Conservation (phyloP, 164 flowering plant species). For the Warburgia ugandensis region DNA sequence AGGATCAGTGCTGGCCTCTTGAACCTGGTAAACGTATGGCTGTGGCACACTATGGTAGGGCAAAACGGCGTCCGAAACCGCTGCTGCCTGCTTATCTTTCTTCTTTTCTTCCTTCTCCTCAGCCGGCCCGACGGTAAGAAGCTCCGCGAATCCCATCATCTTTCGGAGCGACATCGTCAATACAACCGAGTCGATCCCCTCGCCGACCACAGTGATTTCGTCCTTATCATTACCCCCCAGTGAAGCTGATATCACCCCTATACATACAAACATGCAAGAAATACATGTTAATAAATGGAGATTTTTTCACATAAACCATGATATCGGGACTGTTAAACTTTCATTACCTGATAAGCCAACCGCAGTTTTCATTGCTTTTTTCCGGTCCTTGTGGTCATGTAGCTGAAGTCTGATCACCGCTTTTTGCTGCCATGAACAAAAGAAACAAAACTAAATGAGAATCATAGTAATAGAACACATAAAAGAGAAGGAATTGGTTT, state of each 20-base stretch:
- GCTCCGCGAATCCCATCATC: slow-evolving; percentile 5
- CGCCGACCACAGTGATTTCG: slow-evolving; percentile 1
- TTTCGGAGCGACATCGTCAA: slow-evolving; percentile 3
- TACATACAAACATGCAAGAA: background rate
- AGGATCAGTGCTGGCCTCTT: too few relatives aligned
- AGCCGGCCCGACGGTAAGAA: background rate
- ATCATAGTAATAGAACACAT: too few relatives aligned
- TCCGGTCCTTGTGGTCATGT: background rate
- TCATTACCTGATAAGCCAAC: background rate
- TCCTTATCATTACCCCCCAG: slow-evolving; percentile 1
- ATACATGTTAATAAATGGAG: background rate
- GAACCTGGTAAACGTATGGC: too few relatives aligned
- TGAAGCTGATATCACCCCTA: background rate
- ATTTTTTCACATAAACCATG: background rate
- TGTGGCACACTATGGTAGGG: too few relatives aligned
- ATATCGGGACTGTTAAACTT: background rate
- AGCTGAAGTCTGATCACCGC: slow-evolving; percentile 3
- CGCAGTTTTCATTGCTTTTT: background rate
- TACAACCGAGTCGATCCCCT: slow-evolving; percentile 4
- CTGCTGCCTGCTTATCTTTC: background rate
- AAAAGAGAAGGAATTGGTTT: too few relatives aligned
- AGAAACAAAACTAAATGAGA: too few relatives aligned
- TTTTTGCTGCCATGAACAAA: slow-evolving; percentile 6
- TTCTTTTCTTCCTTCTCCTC: slow-evolving; percentile 5
- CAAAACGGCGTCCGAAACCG: too few relatives aligned